phyloP scores from a whole-genome alignment of 371 early-diverging fungal species.

The Circinella minor region DNA sequence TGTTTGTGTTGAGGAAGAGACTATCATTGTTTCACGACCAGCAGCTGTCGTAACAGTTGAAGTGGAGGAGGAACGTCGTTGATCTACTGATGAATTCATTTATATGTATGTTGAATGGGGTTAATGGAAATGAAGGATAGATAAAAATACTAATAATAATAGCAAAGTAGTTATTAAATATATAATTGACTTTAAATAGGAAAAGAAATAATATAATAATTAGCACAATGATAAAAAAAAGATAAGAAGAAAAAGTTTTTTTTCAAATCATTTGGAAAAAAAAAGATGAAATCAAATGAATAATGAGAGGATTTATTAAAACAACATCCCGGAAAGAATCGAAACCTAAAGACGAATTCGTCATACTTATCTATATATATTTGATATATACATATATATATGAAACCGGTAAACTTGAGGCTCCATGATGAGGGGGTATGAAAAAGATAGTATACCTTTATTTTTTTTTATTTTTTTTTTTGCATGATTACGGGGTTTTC shows the following conservation, averaged over 20 bases:
- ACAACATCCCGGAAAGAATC: conserved; percentile 4
- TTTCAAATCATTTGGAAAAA: background rate
- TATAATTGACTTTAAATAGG: background rate
- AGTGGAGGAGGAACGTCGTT: background rate
- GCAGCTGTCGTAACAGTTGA: conserved; percentile 1
- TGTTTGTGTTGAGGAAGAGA: conserved; percentile 2
- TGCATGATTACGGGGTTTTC: too few species aligned
- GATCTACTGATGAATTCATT: background rate
- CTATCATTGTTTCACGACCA: conserved; percentile 15
- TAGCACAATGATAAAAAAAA: background rate
- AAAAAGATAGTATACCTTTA: too few species aligned
- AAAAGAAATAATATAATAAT: background rate
- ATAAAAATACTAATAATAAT: background rate
- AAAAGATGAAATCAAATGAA: too few species aligned
- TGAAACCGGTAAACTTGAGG: background rate
- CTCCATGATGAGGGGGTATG: too few species aligned
- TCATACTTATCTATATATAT: too few species aligned
- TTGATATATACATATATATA: background rate
- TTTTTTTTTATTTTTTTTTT: too few species aligned
- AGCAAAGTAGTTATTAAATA: background rate
- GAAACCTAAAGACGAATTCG: conserved; percentile 2
- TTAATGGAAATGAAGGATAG: background rate
- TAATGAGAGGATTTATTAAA: background rate
- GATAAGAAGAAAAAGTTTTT: background rate
- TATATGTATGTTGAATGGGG: background rate